These are phyloP conservation scores for Fusarium sp. DNA, from an alignment of 2,329 filamentous ascomycete genomes.

Conservation along the genomic window DNA sequence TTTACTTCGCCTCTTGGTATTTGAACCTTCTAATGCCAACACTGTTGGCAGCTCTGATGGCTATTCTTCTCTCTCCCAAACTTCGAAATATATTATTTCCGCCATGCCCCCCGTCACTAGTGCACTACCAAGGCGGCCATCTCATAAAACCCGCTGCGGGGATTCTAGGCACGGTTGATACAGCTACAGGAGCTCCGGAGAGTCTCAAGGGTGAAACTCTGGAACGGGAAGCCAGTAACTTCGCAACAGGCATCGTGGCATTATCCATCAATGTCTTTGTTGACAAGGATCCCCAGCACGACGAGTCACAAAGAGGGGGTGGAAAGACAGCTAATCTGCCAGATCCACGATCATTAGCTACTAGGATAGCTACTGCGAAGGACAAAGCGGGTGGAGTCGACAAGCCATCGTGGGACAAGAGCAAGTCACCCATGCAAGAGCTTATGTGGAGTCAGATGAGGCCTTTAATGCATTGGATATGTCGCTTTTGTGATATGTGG, in stretches of 20 bases:
- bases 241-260: slow-evolving; percentile 72
- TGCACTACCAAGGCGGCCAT: slow-evolving; percentile 74
- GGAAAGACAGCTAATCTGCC: slow-evolving; percentile 50
- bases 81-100: slow-evolving; percentile 75
- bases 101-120: slow-evolving; percentile 77
- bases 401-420: slow-evolving; percentile 71
- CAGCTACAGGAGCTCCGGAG: slow-evolving; percentile 81
- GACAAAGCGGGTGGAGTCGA: slow-evolving; percentile 59
- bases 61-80: slow-evolving; percentile 73
- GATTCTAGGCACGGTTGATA: slow-evolving; percentile 77
- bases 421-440: slow-evolving; percentile 79
- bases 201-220: slow-evolving; percentile 83
- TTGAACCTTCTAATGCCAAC: slow-evolving; percentile 74
- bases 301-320: slow-evolving; percentile 57
- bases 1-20: slow-evolving; percentile 73
- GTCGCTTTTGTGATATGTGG: slow-evolving; percentile 57
- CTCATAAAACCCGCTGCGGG: slow-evolving; percentile 80
- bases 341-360: slow-evolving; percentile 48
- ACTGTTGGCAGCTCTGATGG: slow-evolving; percentile 66
- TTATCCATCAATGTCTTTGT: slow-evolving; percentile 75
- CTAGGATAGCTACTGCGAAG: slow-evolving; percentile 57
- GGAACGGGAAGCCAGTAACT: slow-evolving; percentile 82
- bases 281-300: slow-evolving; percentile 76
- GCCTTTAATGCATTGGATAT: slow-evolving; percentile 70
- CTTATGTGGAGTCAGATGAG: slow-evolving; percentile 81